Conservation (phyloP, 352 stramenopile genomes). For the Albugo candida region DNA sequence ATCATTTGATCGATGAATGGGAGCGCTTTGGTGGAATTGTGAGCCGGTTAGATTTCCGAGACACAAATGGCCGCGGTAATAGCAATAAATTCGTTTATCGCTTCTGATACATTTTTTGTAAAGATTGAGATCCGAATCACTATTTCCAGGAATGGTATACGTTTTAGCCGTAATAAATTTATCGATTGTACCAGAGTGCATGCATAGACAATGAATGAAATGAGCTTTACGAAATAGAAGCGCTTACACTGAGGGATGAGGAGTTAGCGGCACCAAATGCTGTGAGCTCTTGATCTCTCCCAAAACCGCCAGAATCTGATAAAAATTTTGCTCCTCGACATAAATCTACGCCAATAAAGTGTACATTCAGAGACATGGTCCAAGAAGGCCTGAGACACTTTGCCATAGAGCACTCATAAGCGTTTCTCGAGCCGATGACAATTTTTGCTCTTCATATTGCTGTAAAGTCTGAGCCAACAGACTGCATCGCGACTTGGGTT, state of each 20-base stretch:
- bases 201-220: background rate
- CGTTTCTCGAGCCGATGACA: conserved; percentile 2
- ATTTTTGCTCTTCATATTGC: background rate
- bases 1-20: background rate
- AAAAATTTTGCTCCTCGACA: background rate
- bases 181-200: background rate
- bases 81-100: background rate
- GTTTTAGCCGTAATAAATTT: background rate
- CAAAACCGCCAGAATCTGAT: background rate
- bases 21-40: background rate
- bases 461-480: background rate
- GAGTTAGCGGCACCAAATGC: background rate
- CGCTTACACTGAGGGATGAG: background rate
- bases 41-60: background rate
- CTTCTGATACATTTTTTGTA: background rate
- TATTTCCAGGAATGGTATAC: background rate
- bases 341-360: background rate
- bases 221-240: background rate
- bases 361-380: background rate
- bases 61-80: background rate
- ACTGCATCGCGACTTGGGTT: conserved; percentile 1
- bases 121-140: background rate
- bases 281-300: background rate
- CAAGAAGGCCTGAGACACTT: background rate
- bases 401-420: background rate